Base-by-base conservation (phyloP, 257 asterid genomes). In the Plantago ovata region DNA sequence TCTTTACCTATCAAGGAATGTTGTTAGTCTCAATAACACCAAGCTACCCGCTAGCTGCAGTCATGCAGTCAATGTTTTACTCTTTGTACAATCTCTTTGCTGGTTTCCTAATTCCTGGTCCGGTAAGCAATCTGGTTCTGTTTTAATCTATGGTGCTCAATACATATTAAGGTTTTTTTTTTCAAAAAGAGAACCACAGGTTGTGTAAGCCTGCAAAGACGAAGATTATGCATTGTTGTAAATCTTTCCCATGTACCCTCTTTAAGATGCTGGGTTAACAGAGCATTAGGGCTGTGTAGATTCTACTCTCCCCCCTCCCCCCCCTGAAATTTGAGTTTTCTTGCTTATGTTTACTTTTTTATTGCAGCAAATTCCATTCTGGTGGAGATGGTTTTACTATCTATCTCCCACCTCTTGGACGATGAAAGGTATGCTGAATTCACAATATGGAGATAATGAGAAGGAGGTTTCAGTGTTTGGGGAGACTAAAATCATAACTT, bases 381-480 rank as follows among this genome's bases (percentile, higher is more conserved):
- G 71, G 76, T 69, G 75, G 75, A 21, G 52, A 13, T 69, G 74
- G 74, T 56, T 62, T 36, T 57, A 69, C 36, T 63, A 64, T 28
- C 10, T 64, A 3, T 36, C 42, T 9, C 76, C 71, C 13, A 58
- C 68, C 15, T 36, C 76, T 21, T 71, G 76, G 76, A 3, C 72
- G 1, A 12, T 71, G 13, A 39, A 71, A 9, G 71, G 65, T 4
- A 18, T 65, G 60, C 64, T 71, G 1, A 65, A 53, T 48, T 70
- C 76, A 45, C 76, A 71, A 42, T 71, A 46, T 48, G 72, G 72
- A 61, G 76, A 65, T 23, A 18, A 55, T 1, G 23, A 71, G 11
- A 7, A 32, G 61, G 15, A 71, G 16, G 65, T 71, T 10, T 2
- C 12, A 13, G 70, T 50, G 44, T 71, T 71, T 41, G 72, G 60